Base-by-base conservation (phyloP, 768 basidiomycete genomes). In the Clavaria fumosa region DNA sequence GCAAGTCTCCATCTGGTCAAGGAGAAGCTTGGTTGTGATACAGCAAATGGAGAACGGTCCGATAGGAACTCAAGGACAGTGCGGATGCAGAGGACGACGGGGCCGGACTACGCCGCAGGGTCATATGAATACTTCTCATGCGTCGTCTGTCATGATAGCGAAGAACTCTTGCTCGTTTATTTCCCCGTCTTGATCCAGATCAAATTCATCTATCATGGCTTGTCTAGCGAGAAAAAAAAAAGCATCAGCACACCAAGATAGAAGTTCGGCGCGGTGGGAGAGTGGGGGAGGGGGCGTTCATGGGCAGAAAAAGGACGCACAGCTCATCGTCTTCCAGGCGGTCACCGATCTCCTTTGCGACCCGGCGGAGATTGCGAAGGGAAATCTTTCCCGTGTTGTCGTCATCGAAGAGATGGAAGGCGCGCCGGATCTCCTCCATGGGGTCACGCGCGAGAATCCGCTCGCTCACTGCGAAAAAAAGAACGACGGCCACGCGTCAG, bases 141-240 rank as follows among this genome's bases (percentile, higher is more conserved):
- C 67, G 43, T 93, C 89, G 58, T 95, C 90, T 17, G 84, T 84
- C 91, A 96, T 90, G 55, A 96, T 93, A 31, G 84, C 80, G 49
- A 91, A 76, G 62, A 99, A 97, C 57, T 99, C 95, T 52, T 85
- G 77, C 54, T 91, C 82, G 52, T 77, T 90, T 56, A 97, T 97
- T 62, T 93, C 93, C 20, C 91, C 90, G 47, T 99, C 95, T 55
- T 89, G 80, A 61, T 99, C 95, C 18, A 99, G 74, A 58, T 99
- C 95, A 53, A 99, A 99, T 60, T 99, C 95, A 50, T 99, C 95
- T 52, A 99, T 99, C 95, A 99, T 99, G 17, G 95, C 95, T 75
- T 96, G 90, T 47, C 93, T 96, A 47, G 19, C 28, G 41, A 31
- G 45, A 12, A 46, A 33, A 21, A 10, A 44, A 17, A 19, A 9